phyloP scores from a whole-genome alignment of 441 rosid genomes.

The Rhodomyrtus psidioides region DNA sequence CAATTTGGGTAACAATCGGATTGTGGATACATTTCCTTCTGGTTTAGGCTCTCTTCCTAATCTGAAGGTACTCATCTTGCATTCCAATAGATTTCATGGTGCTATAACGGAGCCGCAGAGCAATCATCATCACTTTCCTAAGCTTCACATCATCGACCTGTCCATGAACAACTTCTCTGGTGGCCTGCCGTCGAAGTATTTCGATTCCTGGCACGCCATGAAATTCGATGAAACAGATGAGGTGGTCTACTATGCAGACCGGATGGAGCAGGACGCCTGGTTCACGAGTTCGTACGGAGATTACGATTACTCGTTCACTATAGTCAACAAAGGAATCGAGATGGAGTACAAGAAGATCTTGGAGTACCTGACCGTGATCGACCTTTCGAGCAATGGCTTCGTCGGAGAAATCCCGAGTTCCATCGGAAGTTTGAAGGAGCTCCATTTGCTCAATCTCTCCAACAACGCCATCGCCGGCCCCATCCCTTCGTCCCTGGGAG shows the following conservation, averaged over 20 bases:
- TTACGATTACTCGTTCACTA: not conserved
- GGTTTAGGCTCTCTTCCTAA: slow-evolving; percentile 1
- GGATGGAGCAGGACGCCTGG: not conserved
- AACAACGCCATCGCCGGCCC: not conserved
- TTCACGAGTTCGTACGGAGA: not conserved
- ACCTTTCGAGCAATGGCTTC: not conserved
- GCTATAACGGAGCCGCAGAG: not conserved
- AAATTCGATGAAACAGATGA: not conserved
- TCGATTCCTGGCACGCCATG: slow-evolving; percentile 1
- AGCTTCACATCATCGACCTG: not conserved
- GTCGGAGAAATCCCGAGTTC: not conserved
- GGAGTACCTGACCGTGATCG: not conserved
- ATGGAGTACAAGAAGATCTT: not conserved
- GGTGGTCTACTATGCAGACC: not conserved
- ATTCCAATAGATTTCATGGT: not conserved
- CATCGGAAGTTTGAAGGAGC: not conserved
- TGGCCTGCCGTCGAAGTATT: not conserved
- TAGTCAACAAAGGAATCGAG: not conserved
- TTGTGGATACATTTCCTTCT: not conserved
- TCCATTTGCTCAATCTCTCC: slow-evolving; percentile 2
- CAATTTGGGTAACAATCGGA: not conserved
- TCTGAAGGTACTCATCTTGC: not conserved
- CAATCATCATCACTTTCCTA: not conserved
- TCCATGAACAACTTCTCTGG: not conserved
- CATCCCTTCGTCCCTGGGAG: not conserved